Evolutionary conservation across 345 rosid genomes (phyloP).

Genomic region (Melastoma malabathricum): DNA sequence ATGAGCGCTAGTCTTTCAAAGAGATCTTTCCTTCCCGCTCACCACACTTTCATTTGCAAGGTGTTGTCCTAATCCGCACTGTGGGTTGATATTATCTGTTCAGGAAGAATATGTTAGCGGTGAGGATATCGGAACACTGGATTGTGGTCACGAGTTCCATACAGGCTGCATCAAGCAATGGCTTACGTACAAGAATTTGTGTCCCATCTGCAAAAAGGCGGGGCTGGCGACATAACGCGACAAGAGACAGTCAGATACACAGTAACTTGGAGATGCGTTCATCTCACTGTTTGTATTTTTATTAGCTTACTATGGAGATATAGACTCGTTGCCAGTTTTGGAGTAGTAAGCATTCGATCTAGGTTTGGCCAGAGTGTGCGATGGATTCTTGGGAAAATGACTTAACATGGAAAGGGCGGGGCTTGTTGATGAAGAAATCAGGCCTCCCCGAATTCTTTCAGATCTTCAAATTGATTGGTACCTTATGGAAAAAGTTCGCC

Average conservation of each 20-base stretch:
- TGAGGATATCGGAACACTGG: slow-evolving; percentile 13
- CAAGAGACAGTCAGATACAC: neutral
- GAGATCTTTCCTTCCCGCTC: neutral
- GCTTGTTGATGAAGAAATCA: too few relatives aligned
- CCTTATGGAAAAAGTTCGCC: too few relatives aligned
- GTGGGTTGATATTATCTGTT: neutral
- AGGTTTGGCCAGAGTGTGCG: neutral
- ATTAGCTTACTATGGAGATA: neutral
- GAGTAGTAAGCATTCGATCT: neutral
- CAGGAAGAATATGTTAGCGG: slow-evolving; percentile 13
- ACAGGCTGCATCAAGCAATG: slow-evolving; percentile 13
- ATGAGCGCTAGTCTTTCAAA: too few relatives aligned
- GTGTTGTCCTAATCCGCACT: neutral
- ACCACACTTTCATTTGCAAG: neutral
- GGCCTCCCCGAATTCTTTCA: too few relatives aligned
- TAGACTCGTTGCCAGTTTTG: neutral
- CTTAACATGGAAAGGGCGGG: too few relatives aligned
- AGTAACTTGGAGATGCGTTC: neutral
- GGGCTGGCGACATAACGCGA: slow-evolving; percentile 6
- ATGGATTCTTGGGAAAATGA: neutral
- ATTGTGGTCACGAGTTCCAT: slow-evolving; percentile 16
- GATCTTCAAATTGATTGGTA: too few relatives aligned
- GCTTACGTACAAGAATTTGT: slow-evolving; percentile 15
- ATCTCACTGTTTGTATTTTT: neutral
- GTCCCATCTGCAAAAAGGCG: slow-evolving; percentile 12